Base-by-base conservation (phyloP, 257 asterid genomes). In the Lavandula angustifolia region DNA sequence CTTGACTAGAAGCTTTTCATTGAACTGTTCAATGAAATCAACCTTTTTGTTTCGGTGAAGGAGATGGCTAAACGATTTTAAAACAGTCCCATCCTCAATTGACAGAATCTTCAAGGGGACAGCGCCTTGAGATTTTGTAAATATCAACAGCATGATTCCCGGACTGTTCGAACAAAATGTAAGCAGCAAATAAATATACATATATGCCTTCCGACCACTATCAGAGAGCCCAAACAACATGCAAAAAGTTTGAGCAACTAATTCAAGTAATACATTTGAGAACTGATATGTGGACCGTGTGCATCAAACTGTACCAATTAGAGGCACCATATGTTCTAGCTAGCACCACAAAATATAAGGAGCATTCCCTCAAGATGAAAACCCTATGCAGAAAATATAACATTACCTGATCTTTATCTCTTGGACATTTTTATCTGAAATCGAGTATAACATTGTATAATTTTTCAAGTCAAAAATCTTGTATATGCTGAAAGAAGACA, bases 1-100 rank as follows among this genome's bases (percentile, higher is more conserved):
- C 81, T 94, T 94, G 83, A 94, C 99, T 31, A 94, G 89, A 76
- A 94, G 98, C 85, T 94, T 94, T 64, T 94, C 99, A 47, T 94
- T 94, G 79, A 94, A 90, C 77, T 90, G 98, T 72, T 90, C 98
- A 14, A 90, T 90, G 80, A 94, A 94, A 85, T 90, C 98, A 69
- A 94, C 96, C 76, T 94, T 94, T 84, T 90, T 94, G 76, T 86
- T 83, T 55, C 94, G 80, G 64, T 94, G 99, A 61, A 94, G 96
- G 40, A 86, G 92, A 78, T 90, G 98, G 74, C 76, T 84, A 73
- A 94, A 90, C 51, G 96, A 86, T 77, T 90, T 94, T 52, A 94
- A 83, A 73, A 87, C 95, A 73, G 96, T 88, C 47, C 99, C 99
- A 64, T 94, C 99, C 81, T 94, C 99, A 29, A 94, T 91, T 14